Base-by-base conservation (phyloP, 768 basidiomycete genomes). In the Hericium alpestre region DNA sequence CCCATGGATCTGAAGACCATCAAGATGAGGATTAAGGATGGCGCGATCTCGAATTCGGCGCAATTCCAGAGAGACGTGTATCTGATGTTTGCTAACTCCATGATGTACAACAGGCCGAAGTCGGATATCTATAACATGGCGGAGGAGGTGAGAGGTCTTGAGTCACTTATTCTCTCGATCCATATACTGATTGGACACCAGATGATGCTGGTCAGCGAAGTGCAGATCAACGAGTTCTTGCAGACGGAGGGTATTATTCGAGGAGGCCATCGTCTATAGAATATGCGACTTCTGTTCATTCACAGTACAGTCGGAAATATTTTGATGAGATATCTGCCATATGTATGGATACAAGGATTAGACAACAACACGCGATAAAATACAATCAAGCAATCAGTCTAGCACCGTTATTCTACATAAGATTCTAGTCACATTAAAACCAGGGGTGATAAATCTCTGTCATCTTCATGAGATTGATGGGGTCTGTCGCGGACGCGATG, bases 1-100 rank as follows among this genome's bases (percentile, higher is more conserved):
- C 92, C 95, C 2, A 94, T 94, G 82, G 93, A 97, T 69, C 78
- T 98, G 56, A 95, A 93, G 70, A 94, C 89, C 0, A 89, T 98
- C 67, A 91, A 92, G 69, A 74, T 74, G n/a, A 81, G 79, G 61
- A 83, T 95, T 57, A 89, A 87, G 64, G 91, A 94, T 63, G 92
- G 92, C 0, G 60, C 79, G 2, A 92, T 96, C 50, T 73, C 79
- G 4, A 91, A 81, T 62, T 88, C 90, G 1, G 76, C 86, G 37
- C 93, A 97, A 66, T 96, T 87, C 65, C 88, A 94, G 66, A 77
- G 92, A 60, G 95, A 96, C 64, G 80, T 94, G 10, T 86, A 83
- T 66, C 75, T 96, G 60, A 95, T 97, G 87, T 95, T 96, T 70
- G 89, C 92, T 8, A 97, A 98, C 69, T 90, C 95, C 4, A 86